Conservation (phyloP, 129 eudicot species). For the Chrysanthemum lavandulifolium region DNA sequence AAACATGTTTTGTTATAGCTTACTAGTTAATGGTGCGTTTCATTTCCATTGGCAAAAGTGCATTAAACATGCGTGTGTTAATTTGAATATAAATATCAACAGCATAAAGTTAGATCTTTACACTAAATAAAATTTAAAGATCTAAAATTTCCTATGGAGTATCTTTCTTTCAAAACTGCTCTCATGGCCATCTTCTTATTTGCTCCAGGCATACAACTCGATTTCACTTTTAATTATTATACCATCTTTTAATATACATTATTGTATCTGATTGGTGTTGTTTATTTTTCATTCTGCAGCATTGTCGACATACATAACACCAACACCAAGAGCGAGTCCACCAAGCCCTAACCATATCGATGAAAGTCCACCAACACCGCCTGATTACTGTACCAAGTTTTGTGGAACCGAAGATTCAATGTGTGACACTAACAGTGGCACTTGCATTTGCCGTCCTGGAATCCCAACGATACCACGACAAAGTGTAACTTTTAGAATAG, state of each 20-base stretch:
- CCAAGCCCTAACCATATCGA: no score
- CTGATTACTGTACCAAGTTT: background rate
- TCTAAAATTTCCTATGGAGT: background rate
- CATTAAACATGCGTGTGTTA: background rate
- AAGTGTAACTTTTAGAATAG: background rate
- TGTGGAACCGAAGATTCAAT: constrained; percentile 22
- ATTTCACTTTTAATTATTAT: no score
- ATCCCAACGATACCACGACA: background rate
- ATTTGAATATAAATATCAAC: background rate
- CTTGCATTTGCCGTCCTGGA: constrained; percentile 15
- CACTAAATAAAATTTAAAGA: background rate
- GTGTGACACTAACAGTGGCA: constrained; percentile 13
- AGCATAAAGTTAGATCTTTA: background rate
- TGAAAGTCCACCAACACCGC: background rate
- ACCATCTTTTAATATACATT: background rate
- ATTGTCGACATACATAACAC: background rate
- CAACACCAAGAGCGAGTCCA: background rate
- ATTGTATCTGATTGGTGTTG: background rate
- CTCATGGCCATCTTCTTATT: background rate
- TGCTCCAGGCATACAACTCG: constrained; percentile 2
- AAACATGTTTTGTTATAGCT: background rate
- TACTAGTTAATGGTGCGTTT: background rate
- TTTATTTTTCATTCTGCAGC: background rate
- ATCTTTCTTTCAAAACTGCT: constrained; percentile 2
- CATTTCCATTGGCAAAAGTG: background rate